Percentiles rank a stretch among this genome's conserved stretches.
These are phyloP conservation scores for Dunaliella primolecta DNA, from an alignment of 139 green algal genomes.

Conservation along the genomic window DNA sequence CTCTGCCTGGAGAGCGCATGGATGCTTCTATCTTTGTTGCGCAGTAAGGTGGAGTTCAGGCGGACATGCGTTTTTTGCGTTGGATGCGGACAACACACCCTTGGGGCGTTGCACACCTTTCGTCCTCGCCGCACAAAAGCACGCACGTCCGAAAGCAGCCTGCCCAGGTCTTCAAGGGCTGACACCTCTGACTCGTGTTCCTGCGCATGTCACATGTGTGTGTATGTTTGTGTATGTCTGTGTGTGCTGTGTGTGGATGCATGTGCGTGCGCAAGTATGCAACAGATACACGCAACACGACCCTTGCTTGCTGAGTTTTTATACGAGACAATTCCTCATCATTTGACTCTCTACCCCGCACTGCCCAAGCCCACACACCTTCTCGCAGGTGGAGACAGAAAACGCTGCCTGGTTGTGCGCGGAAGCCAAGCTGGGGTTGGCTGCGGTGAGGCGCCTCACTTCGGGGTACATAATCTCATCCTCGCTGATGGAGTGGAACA, in stretches of 20 bases:
- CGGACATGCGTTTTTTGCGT: too few relatives aligned
- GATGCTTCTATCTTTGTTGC: too few relatives aligned
- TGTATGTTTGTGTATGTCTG: neutral
- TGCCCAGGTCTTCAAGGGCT: conserved; percentile 72
- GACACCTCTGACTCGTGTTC: conserved; percentile 70
- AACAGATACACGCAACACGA: too few relatives aligned
- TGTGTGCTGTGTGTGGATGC: neutral
- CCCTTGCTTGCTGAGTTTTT: too few relatives aligned
- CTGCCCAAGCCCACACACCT: neutral
- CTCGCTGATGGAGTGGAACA: conserved; percentile 85
- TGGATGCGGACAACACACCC: too few relatives aligned
- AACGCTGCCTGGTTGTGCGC: neutral
- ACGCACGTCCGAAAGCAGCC: conserved; percentile 73
- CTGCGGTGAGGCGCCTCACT: conserved; percentile 40
- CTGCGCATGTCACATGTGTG: conserved; percentile 24
- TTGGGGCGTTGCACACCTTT: conserved; percentile 47
- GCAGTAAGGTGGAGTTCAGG: too few relatives aligned
- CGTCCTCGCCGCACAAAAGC: conserved; percentile 58
- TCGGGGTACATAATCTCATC: conserved; percentile 89
- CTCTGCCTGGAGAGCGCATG: neutral
- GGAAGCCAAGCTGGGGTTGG: neutral
- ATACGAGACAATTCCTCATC: too few relatives aligned
- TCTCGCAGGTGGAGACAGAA: neutral
- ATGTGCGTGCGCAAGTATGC: neutral
- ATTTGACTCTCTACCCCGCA: too few relatives aligned